Conservation (phyloP, 192 early-diverging fungal species). For the Backusella parvicylindrica region DNA sequence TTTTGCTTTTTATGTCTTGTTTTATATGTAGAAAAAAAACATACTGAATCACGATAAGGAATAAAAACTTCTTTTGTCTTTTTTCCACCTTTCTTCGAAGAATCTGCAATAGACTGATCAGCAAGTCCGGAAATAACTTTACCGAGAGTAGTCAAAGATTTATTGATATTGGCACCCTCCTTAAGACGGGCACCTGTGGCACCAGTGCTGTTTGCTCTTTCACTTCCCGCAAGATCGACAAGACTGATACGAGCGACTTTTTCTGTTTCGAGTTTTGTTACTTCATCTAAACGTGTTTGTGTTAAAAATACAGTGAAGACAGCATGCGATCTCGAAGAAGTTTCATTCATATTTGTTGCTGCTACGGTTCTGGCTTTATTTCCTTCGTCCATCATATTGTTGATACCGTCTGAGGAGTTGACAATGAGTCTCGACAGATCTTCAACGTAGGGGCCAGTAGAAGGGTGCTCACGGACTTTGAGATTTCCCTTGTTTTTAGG, state of each 20-base stretch:
- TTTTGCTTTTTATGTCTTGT: not conserved
- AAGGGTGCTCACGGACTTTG: conserved; percentile 79
- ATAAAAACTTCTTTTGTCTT: conserved; percentile 61
- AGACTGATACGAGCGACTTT: conserved; percentile 75
- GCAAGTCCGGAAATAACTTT: conserved; percentile 93
- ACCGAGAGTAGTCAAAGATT: conserved; percentile 84
- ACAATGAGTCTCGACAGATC: conserved; percentile 86
- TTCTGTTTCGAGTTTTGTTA: conserved; percentile 58
- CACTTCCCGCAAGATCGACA: conserved; percentile 93
- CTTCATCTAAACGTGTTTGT: conserved; percentile 49
- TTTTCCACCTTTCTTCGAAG: conserved; percentile 31
- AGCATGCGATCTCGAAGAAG: conserved; percentile 84
- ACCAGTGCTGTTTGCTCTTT: conserved; percentile 85
- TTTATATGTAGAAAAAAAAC: not conserved
- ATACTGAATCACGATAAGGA: conserved; percentile 89
- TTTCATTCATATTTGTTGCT: conserved; percentile 93
- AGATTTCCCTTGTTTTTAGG: conserved; percentile 69
- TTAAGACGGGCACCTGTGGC: conserved; percentile 81
- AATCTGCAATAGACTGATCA: conserved; percentile 51
- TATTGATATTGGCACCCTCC: conserved; percentile 95
- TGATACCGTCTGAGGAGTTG: conserved; percentile 61
- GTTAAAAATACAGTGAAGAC: conserved; percentile 78
- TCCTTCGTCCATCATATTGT: conserved; percentile 72
- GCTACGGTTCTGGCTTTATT: conserved; percentile 85
- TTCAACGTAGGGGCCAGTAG: conserved; percentile 85